phyloP scores from a whole-genome alignment of 1,284 basidiomycete species.

The Ustilago trichophora region DNA sequence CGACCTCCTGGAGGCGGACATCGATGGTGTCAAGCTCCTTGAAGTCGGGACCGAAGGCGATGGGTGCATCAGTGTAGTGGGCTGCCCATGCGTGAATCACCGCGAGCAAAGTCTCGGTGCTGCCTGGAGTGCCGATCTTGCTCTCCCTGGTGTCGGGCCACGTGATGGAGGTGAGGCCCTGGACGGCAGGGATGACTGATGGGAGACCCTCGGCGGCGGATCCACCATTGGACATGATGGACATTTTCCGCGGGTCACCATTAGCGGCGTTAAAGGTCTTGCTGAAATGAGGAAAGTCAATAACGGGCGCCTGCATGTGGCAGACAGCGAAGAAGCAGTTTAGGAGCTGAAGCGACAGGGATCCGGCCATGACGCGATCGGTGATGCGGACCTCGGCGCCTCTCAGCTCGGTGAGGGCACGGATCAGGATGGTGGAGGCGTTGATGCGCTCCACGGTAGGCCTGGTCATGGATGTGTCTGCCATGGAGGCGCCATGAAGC shows the following conservation, averaged over 20 bases:
- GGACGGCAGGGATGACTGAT: conserved; percentile 23
- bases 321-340: conserved; percentile 59
- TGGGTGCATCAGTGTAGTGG: conserved; percentile 56
- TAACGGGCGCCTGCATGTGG: conserved; percentile 57
- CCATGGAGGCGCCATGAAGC: conserved; percentile 52
- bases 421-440: conserved; percentile 33
- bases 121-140: conserved; percentile 54
- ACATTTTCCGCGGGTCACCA: conserved; percentile 58
- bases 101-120: conserved; percentile 54
- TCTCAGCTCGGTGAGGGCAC: conserved; percentile 38
- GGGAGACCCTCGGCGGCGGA: conserved; percentile 37
- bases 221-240: conserved; percentile 59
- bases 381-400: conserved; percentile 46
- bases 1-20: conserved; percentile 25
- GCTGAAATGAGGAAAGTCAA: conserved; percentile 58
- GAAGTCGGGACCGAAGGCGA: conserved; percentile 51
- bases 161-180: conserved; percentile 20
- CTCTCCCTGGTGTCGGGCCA: conserved; percentile 46
- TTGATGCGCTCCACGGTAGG: conserved; percentile 28
- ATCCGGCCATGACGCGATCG: conserved; percentile 52
- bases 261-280: conserved; percentile 57
- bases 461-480: conserved; percentile 1
- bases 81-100: conserved; percentile 61
- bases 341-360: conserved; percentile 53
- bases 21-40: conserved; percentile 26